Evolutionary conservation across 148 eudicot genomes (phyloP), one percentile per base, ranked within the genome.

Genomic region (Agrostemma githago): DNA sequence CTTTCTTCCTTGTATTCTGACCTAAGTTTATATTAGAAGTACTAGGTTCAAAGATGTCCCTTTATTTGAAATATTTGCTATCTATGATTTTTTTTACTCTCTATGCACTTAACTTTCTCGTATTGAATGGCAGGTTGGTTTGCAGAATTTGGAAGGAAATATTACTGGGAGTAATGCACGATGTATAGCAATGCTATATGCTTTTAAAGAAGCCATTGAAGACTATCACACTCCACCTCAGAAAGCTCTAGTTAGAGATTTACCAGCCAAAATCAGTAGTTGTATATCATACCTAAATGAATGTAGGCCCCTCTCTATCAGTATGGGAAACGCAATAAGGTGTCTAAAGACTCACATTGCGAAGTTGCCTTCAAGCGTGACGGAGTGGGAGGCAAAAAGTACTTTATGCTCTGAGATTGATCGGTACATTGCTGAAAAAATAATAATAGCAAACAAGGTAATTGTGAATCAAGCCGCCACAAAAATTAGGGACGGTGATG

Each of bases 301-400:
- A 67, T 94, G 98, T 82, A 81, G 97, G 76, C 98, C 96, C 71
- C 87, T 94, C 73, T 89, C 98, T 39, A 84, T 91, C 80, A 89
- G 98, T 80, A 94, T 94, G 98, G 98, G 98, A 56, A 91, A 91
- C 79, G 96, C 96, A 67, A 88, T 94, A 70, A 83, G 93, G 59
- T 86, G 74, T 66, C 63, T 94, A 16, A 94, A 94, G 82, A 74
- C 84, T 71, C 84, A 85, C 67, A 86, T 91, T 70, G 82, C 93
- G 57, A 84, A 89, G 70, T 72, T 91, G 72, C 83, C 90, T 71
- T 56, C 79, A 59, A 77, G 57, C 72, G 71, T 88, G 9, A 62
- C 98, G 11, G 98, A 91, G 76, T 70, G 82, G 48, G 97, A 91
- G 68, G 92, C 97, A 72, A 94, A 87, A 78, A 79, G 85, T 58